A percentile compares a stretch with the other conserved stretches of the same genome.
These are phyloP conservation scores for Penicillium sp. DNA, from an alignment of 2,329 filamentous ascomycete genomes.

Conservation along the genomic window DNA sequence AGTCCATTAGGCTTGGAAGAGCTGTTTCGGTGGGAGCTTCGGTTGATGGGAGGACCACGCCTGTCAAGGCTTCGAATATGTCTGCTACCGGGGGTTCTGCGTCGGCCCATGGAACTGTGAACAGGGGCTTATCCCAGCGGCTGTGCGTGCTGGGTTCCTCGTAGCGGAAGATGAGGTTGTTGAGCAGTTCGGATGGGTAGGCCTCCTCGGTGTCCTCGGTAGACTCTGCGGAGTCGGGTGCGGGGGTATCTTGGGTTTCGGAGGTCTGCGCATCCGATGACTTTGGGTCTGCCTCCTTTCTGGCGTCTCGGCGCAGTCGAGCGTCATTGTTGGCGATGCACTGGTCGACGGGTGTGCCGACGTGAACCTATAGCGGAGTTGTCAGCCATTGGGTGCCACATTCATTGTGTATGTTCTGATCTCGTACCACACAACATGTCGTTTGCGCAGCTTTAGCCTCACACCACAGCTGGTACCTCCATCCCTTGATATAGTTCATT, in stretches of 20 bases:
- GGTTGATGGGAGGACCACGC: slow-evolving; percentile 33
- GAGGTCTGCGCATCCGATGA: slow-evolving; percentile 1
- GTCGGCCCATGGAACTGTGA: slow-evolving; percentile 61
- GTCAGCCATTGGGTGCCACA: neutral
- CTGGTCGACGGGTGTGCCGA: slow-evolving; percentile 57
- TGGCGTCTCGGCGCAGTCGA: slow-evolving; percentile 28
- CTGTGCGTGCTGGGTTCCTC: slow-evolving; percentile 67
- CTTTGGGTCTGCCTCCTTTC: neutral
- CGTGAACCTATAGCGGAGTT: slow-evolving; percentile 49
- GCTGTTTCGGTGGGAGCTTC: slow-evolving; percentile 11
- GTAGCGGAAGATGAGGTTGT: slow-evolving; percentile 65
- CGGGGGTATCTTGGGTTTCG: neutral
- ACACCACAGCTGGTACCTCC: slow-evolving; percentile 66
- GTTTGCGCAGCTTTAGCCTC: slow-evolving; percentile 64
- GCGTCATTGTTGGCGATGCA: slow-evolving; percentile 56
- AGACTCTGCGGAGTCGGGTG: slow-evolving; percentile 2
- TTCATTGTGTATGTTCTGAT: neutral
- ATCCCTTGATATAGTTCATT: slow-evolving; percentile 69
- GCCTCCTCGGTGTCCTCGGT: slow-evolving; percentile 30
- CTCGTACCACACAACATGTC: slow-evolving; percentile 60
- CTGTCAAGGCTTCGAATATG: slow-evolving; percentile 60
- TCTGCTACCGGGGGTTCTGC: slow-evolving; percentile 55
- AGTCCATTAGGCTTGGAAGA: slow-evolving; percentile 20
- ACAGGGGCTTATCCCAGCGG: slow-evolving; percentile 65
- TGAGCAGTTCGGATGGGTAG: slow-evolving; percentile 58